Evolutionary conservation across 1,284 basidiomycete species (phyloP), one percentile per base, ranked within the genome.

Genomic region (Amylostereum chailletii): DNA sequence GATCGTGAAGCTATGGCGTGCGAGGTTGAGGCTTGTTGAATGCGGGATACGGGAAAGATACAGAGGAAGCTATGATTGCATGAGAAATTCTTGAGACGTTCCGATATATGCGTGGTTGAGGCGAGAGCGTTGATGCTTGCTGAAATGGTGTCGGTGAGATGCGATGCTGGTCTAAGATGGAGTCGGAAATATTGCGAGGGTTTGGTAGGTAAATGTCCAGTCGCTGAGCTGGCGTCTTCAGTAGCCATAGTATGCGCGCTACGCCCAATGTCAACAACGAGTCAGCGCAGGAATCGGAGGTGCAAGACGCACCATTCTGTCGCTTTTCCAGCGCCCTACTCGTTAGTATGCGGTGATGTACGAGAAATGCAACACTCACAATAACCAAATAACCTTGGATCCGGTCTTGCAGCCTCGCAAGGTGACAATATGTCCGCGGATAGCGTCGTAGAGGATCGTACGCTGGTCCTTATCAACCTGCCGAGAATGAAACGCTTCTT

Each of bases 341-440:
- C 29, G 29, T 6, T 26, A 37, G 3, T 26, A 19, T 8, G 40
- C 8, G 43, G 10, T 42, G 31, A 34, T 7, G 8, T 46, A 3
- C 54, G 34, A 38, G 39, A 31, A 43, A 45, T 31, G 8, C 4
- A 39, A 11, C 5, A 77, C 86, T 54, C 65, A 89, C 86, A 90
- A 90, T 45, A 90, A 72, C 88, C 87, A 90, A 60, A 90, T 90
- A 57, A 90, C 86, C 60, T 88, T 89, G 0, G 87, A 90, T 30
- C 87, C 87, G 2, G 88, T 88, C 70, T 90, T 90, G 62, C 86
- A 90, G 31, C 87, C 87, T 34, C 88, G 79, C 29, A 90, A 71
- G 10, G 88, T 90, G 45, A 90, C 87, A 52, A 90, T 87, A 58
- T 90, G 88, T 1, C 86, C 84, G 38, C 83, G 76, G 57, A 90